Percentiles rank a stretch among this genome's conserved stretches.
These are phyloP conservation scores for Abrus precatorius DNA, from an alignment of 306 rosid genomes.

Conservation along the genomic window DNA sequence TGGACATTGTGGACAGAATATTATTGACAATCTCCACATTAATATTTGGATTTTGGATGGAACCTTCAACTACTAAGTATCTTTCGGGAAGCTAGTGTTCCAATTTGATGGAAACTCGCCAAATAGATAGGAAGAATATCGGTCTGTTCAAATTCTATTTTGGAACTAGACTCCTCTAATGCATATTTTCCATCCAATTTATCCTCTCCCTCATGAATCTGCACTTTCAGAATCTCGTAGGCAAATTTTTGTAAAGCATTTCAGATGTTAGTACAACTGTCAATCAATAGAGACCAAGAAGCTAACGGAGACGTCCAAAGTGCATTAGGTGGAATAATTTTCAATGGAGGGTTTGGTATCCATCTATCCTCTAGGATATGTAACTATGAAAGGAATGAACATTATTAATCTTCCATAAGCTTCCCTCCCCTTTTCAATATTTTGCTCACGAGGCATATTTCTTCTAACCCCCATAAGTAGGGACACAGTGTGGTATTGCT, in stretches of 20 bases:
- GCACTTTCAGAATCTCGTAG: constrained; percentile 43
- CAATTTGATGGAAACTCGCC: constrained; percentile 14
- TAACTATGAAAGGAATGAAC: background rate
- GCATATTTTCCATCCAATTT: constrained; percentile 12
- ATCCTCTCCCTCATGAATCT: constrained; percentile 37
- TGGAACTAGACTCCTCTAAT: background rate
- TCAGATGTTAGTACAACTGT: constrained; percentile 33
- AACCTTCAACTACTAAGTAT: constrained; percentile 26
- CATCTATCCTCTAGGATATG: constrained; percentile 22
- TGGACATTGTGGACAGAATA: constrained; percentile 20
- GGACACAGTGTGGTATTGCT: no score
- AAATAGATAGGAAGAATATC: constrained; percentile 35
- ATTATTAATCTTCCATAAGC: constrained; percentile 11
- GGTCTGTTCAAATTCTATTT: background rate
- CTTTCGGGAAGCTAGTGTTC: background rate
- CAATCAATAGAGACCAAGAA: constrained; percentile 45
- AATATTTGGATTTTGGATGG: constrained; percentile 3
- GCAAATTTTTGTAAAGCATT: constrained; percentile 16
- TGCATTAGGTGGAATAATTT: constrained; percentile 51
- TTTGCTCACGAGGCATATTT: constrained; percentile 2
- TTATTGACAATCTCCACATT: constrained; percentile 3
- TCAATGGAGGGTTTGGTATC: constrained; percentile 44
- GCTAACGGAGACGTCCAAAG: constrained; percentile 44
- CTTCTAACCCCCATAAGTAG: no score
- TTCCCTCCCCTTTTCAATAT: background rate